Evolutionary conservation across 306 rosid genomes (phyloP).

Genomic region (Psophocarpus tetragonolobus): DNA sequence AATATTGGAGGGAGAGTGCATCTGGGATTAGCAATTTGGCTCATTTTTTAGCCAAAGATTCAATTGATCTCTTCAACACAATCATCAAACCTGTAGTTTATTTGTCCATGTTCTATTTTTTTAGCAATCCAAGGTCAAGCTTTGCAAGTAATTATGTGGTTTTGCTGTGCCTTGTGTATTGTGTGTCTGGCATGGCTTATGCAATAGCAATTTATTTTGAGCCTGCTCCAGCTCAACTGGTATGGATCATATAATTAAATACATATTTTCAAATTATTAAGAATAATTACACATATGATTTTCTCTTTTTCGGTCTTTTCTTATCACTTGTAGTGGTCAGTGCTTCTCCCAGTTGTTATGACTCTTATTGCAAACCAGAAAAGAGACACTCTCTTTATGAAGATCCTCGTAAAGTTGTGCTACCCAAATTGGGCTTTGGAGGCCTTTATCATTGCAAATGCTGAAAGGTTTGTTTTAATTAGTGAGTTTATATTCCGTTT

Average conservation of each 20-base stretch:
- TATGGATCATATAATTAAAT: conserved; percentile 26
- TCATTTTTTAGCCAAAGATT: conserved; percentile 81
- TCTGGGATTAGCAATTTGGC: conserved; percentile 87
- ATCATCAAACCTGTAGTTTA: conserved; percentile 77
- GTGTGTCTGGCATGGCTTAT: conserved; percentile 89
- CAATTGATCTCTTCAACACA: conserved; percentile 76
- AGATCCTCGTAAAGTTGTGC: conserved; percentile 53
- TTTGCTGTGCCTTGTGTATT: conserved; percentile 74
- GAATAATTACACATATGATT: not conserved
- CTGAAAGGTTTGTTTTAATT: conserved; percentile 40
- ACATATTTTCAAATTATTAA: not conserved
- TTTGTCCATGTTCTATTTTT: conserved; percentile 93
- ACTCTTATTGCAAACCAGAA: conserved; percentile 69
- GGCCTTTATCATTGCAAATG: conserved; percentile 87
- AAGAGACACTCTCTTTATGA: conserved; percentile 49
- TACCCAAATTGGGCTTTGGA: conserved; percentile 95
- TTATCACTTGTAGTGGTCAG: conserved; percentile 68
- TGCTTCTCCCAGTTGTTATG: conserved; percentile 88
- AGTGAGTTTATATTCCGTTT: not conserved
- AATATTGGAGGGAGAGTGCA: conserved; percentile 88
- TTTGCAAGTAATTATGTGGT: conserved; percentile 62
- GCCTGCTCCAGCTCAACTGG: conserved; percentile 97
- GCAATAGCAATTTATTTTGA: conserved; percentile 66
- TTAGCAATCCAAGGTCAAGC: conserved; percentile 94
- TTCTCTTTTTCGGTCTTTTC: not conserved